Base-by-base conservation (phyloP, 2,329 filamentous ascomycete species). In the Arthrobotrys iridis region DNA sequence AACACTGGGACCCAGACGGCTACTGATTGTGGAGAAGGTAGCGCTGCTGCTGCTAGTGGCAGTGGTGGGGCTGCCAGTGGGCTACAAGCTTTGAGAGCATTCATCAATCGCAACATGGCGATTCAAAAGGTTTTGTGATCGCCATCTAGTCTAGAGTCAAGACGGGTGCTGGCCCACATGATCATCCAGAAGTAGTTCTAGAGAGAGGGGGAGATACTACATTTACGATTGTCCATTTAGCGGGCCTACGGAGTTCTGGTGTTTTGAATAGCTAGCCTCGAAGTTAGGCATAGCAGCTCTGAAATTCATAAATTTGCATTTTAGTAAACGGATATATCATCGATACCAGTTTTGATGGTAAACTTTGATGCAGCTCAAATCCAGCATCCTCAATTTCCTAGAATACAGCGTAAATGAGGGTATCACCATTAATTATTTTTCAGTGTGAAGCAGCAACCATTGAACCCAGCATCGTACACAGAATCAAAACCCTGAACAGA, bases 91-190 rank as follows among this genome's bases (percentile, higher is more conserved):
- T 50, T 76, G 58, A 59, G 72, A 22, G 64, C 64, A 6, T 68
- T 70, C 46, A 76, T 76, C 13, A 48, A 70, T 15, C 46, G 57
- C 35, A 76, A 70, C 37, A 76, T 76, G 37, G 72, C 72, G 2
- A 60, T 76, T n/a, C 64, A 74, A 30, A 67, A 67, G 41, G 70
- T 62, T 30, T 22, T 74, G n/a, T 74, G 48, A 40, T 30, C 2
- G 20, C 35, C 8, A 20, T 10, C 22, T 18, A 10, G 5, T 8
- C 20, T 2, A 26, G 22, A 6, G 50, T n/a, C n/a, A n/a, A n/a
- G n/a, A n/a, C n/a, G n/a, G n/a, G n/a, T n/a, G n/a, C n/a, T n/a
- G n/a, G n/a, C n/a, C n/a, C n/a, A n/a, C n/a, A n/a, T n/a, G n/a
- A n/a, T n/a, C n/a, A n/a, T n/a, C n/a, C n/a, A n/a, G n/a, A n/a